These are phyloP conservation scores for Umbelopsis ramanniana DNA, from an alignment of 192 early-diverging fungal genomes.

Conservation along the genomic window DNA sequence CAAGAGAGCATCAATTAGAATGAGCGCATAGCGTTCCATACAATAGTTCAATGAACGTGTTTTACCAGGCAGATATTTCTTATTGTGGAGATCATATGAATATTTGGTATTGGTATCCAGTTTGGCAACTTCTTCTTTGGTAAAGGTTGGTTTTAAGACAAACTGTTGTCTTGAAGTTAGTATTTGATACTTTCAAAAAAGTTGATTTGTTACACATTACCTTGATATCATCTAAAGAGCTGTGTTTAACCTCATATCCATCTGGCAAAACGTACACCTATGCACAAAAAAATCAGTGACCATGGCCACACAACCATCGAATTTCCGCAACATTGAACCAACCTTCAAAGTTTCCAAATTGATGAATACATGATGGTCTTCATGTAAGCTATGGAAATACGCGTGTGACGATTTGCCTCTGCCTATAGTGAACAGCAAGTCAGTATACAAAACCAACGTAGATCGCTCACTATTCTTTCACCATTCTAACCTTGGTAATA, in stretches of 20 bases:
- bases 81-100: conserved; percentile 85
- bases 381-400: conserved; percentile 94
- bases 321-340: neutral
- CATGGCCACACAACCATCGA: neutral
- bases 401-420: conserved; percentile 90
- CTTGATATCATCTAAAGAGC: conserved; percentile 92
- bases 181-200: neutral
- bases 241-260: conserved; percentile 86
- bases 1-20: neutral
- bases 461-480: neutral
- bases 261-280: conserved; percentile 93
- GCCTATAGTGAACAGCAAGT: conserved; percentile 48
- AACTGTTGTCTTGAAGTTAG: conserved; percentile 52
- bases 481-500: conserved; percentile 80
- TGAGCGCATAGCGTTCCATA: neutral
- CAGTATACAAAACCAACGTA: neutral
- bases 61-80: conserved; percentile 80
- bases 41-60: too few relatives aligned
- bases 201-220: conserved; percentile 37
- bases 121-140: conserved; percentile 60
- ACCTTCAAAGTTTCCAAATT: conserved; percentile 83
- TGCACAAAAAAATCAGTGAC: neutral
- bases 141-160: conserved; percentile 83
- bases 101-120: conserved; percentile 66
- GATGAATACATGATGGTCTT: conserved; percentile 96